These are phyloP conservation scores for Aspergillus novofumigatus DNA, from an alignment of 2,329 filamentous ascomycete genomes.

Conservation along the genomic window DNA sequence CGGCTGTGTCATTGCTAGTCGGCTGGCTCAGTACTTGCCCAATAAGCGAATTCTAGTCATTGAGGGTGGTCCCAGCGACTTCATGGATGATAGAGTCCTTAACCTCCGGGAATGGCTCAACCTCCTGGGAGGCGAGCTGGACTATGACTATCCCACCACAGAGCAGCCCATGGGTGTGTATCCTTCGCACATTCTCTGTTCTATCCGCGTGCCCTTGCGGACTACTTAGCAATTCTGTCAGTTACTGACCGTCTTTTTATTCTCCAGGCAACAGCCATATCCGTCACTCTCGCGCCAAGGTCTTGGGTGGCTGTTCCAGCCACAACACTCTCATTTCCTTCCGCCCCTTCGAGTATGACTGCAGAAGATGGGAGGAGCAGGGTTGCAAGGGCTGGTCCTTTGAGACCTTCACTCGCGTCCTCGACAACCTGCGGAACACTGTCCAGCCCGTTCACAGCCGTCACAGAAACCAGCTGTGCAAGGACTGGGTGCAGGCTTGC, in stretches of 20 bases:
- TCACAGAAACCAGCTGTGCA: slow-evolving; percentile 85
- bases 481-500: slow-evolving; percentile 83
- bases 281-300: slow-evolving; percentile 86
- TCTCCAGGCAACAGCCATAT: slow-evolving; percentile 76
- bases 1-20: slow-evolving; percentile 77
- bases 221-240: not conserved
- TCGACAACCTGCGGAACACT: slow-evolving; percentile 85
- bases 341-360: slow-evolving; percentile 84
- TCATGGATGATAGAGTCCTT: slow-evolving; percentile 79
- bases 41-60: slow-evolving; percentile 77
- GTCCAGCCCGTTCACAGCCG: slow-evolving; percentile 80
- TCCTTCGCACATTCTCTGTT: not conserved
- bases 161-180: slow-evolving; percentile 73
- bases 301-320: slow-evolving; percentile 85
- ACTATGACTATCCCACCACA: slow-evolving; percentile 86
- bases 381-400: slow-evolving; percentile 86
- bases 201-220: too few species aligned
- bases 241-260: not conserved
- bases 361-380: slow-evolving; percentile 75
- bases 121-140: slow-evolving; percentile 78
- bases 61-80: slow-evolving; percentile 86
- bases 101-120: slow-evolving; percentile 83
- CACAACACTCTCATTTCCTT: slow-evolving; percentile 95
- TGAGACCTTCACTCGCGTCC: slow-evolving; percentile 72
- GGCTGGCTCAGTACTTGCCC: slow-evolving; percentile 77